phyloP scores from a whole-genome alignment of 2,329 filamentous ascomycete genomes.

The Alternaria conjuncta region DNA sequence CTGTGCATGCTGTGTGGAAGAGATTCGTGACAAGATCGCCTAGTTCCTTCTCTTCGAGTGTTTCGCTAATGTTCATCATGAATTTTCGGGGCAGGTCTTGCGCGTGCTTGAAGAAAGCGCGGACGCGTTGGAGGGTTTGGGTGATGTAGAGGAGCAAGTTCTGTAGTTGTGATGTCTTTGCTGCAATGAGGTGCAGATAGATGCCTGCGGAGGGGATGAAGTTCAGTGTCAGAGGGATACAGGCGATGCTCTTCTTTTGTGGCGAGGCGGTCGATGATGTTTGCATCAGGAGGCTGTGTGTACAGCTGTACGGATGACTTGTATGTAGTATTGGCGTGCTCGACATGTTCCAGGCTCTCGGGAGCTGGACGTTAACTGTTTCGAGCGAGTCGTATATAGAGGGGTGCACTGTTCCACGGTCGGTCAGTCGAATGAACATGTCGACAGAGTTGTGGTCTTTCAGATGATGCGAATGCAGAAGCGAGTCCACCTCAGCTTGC shows the following conservation, averaged over 20 bases:
- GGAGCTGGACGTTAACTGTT: conserved; percentile 70
- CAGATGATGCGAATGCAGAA: conserved; percentile 56
- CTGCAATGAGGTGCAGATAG: conserved; percentile 82
- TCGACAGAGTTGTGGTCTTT: conserved; percentile 77
- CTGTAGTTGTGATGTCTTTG: conserved; percentile 85
- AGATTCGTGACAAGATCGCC: conserved; percentile 76
- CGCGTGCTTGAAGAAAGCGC: conserved; percentile 81
- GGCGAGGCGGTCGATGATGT: conserved; percentile 38
- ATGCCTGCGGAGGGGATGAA: conserved; percentile 81
- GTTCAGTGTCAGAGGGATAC: conserved; percentile 77
- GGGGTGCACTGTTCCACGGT: conserved; percentile 74
- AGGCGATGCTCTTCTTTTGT: conserved; percentile 44
- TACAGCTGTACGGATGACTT: conserved; percentile 76
- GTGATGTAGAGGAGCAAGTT: conserved; percentile 85
- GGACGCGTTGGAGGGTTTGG: conserved; percentile 79
- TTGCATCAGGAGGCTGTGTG: conserved; percentile 72
- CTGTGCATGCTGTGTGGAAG: conserved; percentile 84
- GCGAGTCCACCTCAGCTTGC: conserved; percentile 49
- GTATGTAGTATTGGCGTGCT: conserved; percentile 65
- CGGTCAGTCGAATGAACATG: conserved; percentile 76
- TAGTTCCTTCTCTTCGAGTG: conserved; percentile 69
- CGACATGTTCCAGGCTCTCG: conserved; percentile 52
- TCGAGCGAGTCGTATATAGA: conserved; percentile 87
- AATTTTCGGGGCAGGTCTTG: conserved; percentile 81
- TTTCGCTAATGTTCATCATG: conserved; percentile 76